Evolutionary conservation across 2,329 filamentous ascomycete species (phyloP).

Genomic region (Colletotrichum noveboracense): DNA sequence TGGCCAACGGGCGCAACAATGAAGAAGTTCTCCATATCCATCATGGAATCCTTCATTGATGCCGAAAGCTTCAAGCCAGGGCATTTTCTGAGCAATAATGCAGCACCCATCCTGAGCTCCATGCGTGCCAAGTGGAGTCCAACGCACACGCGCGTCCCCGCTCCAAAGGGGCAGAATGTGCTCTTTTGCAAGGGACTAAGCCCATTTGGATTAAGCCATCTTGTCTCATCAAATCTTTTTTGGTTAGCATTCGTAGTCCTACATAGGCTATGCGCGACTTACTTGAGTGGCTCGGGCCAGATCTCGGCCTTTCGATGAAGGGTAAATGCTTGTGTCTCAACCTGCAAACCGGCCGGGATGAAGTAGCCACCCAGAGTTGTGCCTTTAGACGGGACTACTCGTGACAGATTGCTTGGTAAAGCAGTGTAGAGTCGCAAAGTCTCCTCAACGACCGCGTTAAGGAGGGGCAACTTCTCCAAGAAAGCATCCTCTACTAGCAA

Average conservation of each 20-base stretch:
- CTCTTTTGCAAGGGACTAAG: conserved; percentile 44
- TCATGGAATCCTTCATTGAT: conserved; percentile 39
- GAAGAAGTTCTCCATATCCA: conserved; percentile 37
- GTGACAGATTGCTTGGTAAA: conserved; percentile 41
- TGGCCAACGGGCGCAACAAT: conserved; percentile 17
- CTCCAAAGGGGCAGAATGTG: conserved; percentile 58
- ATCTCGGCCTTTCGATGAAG: conserved; percentile 47
- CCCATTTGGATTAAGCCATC: background rate
- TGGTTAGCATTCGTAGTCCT: background rate
- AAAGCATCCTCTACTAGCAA: conserved; percentile 31
- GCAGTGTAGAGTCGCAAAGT: conserved; percentile 47
- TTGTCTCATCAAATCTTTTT: background rate
- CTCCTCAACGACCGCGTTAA: conserved; percentile 51
- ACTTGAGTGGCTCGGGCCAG: conserved; percentile 42
- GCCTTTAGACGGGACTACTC: conserved; percentile 44
- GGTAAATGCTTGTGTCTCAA: conserved; percentile 49
- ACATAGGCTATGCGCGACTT: background rate
- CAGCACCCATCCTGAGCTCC: conserved; percentile 56
- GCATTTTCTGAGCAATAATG: conserved; percentile 56
- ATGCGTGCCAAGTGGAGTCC: conserved; percentile 62
- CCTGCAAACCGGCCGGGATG: conserved; percentile 42
- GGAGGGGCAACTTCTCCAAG: conserved; percentile 39
- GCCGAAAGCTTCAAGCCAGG: conserved; percentile 34
- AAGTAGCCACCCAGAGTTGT: conserved; percentile 40
- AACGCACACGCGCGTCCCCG: conserved; percentile 53